Base-by-base conservation (phyloP, 2,329 filamentous ascomycete species). In the Hymenoscyphus repandus region DNA sequence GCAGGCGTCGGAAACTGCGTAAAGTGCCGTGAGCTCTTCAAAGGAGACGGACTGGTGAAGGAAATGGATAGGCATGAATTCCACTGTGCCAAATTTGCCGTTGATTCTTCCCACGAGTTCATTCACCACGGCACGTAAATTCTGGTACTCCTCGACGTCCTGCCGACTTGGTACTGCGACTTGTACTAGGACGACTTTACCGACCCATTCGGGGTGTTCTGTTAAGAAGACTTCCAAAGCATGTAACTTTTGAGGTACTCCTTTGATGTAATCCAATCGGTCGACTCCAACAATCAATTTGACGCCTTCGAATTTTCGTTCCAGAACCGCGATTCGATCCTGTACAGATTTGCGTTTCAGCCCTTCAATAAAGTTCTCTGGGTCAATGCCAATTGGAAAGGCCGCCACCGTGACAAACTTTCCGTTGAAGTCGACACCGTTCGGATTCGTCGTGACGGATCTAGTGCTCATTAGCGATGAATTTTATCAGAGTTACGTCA, bases 61-160 rank as follows among this genome's bases (percentile, higher is more conserved):
- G 74, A 96, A 97, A 71, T 97, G 93, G 62, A 99, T 97, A 1
- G 93, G 93, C 86, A 95, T 96, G 73, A 96, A 97, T 70, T 97
- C 92, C 64, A 97, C 86, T 31, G 91, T 96, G 68, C 92, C 91
- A 65, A 96, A 97, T 67, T 88, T 90, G 65, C 93, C 93, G 66
- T 99, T 99, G 73, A 99, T 97, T 54, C 92, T 83, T 34, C 93
- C 93, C 12, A 97, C 92, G 10, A 97, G 80, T 73, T 99, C 93
- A 68, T 97, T 99, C 66, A 96, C 91, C 3, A 96, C 90, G 17
- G 91, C 90, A 27, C 92, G 85, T 33, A 99, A 77, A 66, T 97
- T 96, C 69, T 97, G 92, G 67, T 99, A 97, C 67, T 97, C 93
- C 65, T 97, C 93, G 50, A 97, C 93, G 64, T 97, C 93, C 66